A percentile compares a stretch with the other conserved stretches of the same genome.
phyloP scores from a whole-genome alignment of 768 basidiomycete species.

The Butyriboletus loyo region DNA sequence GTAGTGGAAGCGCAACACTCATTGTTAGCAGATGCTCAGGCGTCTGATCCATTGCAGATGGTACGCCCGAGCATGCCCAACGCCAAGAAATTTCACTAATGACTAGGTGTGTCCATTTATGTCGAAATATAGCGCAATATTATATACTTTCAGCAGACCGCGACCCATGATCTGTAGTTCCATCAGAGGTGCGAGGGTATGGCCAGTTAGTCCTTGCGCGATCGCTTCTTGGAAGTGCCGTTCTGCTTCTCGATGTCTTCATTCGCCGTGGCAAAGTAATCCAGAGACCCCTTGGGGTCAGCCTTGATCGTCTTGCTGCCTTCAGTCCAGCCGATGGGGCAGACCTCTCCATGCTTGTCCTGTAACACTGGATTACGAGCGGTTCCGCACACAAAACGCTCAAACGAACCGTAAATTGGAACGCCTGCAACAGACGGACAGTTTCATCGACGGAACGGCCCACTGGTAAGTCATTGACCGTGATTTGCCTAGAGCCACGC shows the following conservation, averaged over 20 bases:
- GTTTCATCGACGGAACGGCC: conserved; percentile 97
- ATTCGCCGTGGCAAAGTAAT: conserved; percentile 56
- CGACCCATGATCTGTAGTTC: not conserved
- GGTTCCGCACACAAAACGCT: not conserved
- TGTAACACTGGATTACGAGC: not conserved
- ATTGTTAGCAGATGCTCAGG: not conserved
- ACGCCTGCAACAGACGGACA: conserved; percentile 84
- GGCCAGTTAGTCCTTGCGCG: conserved; percentile 45
- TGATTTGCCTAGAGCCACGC: conserved; percentile 59
- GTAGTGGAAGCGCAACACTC: not conserved
- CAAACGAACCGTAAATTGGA: conserved; percentile 77
- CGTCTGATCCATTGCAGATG: not conserved
- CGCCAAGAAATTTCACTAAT: not conserved
- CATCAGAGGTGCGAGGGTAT: not conserved
- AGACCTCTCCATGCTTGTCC: conserved; percentile 91
- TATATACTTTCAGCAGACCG: not conserved
- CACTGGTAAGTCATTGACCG: conserved; percentile 89
- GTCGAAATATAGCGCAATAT: not conserved
- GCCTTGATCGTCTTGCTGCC: conserved; percentile 81
- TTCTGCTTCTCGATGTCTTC: conserved; percentile 34
- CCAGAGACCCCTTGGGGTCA: conserved; percentile 66
- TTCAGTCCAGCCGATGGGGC: conserved; percentile 88
- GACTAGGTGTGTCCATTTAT: not conserved
- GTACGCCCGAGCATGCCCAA: not conserved
- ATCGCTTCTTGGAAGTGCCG: conserved; percentile 52